Conservation (phyloP, 1,284 basidiomycete species). For the Anthracocystis panici-leucophaei region DNA sequence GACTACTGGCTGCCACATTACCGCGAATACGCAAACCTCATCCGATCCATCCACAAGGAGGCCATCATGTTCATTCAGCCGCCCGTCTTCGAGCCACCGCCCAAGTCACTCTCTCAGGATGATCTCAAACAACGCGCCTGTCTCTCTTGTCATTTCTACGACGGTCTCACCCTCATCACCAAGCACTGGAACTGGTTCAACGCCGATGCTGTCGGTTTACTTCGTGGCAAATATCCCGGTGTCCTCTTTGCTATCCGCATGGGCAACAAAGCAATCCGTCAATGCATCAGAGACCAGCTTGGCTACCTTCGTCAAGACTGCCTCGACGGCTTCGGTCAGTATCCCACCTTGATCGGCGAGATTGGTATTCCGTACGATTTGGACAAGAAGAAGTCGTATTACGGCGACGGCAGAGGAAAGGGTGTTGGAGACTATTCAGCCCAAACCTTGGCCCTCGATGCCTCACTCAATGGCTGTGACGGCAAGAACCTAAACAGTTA, state of each 20-base stretch:
- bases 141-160: slow-evolving; percentile 91
- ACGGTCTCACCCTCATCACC: slow-evolving; percentile 78
- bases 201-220: slow-evolving; percentile 76
- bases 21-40: slow-evolving; percentile 76
- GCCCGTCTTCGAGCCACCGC: slow-evolving; percentile 86
- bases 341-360: slow-evolving; percentile 93
- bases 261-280: slow-evolving; percentile 84
- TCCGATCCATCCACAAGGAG: slow-evolving; percentile 82
- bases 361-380: slow-evolving; percentile 95
- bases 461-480: slow-evolving; percentile 88
- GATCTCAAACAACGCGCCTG: slow-evolving; percentile 80
- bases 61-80: slow-evolving; percentile 92
- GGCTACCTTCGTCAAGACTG: slow-evolving; percentile 82
- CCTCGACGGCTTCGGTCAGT: slow-evolving; percentile 74
- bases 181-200: slow-evolving; percentile 87
- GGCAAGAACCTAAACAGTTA: slow-evolving; percentile 84
- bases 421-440: slow-evolving; percentile 76
- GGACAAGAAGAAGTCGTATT: slow-evolving; percentile 83
- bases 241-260: slow-evolving; percentile 74
- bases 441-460: slow-evolving; percentile 89
- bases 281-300: slow-evolving; percentile 85
- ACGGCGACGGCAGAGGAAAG: slow-evolving; percentile 55
- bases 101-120: slow-evolving; percentile 72
- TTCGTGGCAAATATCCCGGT: slow-evolving; percentile 83
- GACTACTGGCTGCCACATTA: slow-evolving; percentile 89